phyloP scores from a whole-genome alignment of 257 asterid genomes.

The Pogostemon cablin region DNA sequence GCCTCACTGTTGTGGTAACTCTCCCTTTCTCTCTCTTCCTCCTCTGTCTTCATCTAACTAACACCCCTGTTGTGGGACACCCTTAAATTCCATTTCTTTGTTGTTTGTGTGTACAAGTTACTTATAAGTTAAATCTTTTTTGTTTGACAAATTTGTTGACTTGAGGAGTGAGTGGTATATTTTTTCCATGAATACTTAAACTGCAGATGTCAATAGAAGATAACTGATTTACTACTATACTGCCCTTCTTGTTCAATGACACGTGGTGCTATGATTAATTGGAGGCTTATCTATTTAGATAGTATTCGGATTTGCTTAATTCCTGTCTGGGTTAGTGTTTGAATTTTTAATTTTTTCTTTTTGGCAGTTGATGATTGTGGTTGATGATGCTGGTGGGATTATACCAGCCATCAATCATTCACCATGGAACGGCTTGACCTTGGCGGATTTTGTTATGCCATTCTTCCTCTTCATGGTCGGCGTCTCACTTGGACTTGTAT shows the following conservation, averaged over 20 bases:
- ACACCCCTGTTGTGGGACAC: neutral
- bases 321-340: neutral
- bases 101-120: constrained; percentile 4
- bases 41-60: neutral
- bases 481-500: constrained; percentile 66
- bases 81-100: neutral
- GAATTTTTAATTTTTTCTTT: constrained; percentile 3
- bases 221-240: neutral
- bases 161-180: no score
- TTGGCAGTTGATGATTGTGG: constrained; percentile 69
- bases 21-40: neutral
- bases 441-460: constrained; percentile 81
- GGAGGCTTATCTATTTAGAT: neutral
- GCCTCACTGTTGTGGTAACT: constrained; percentile 56
- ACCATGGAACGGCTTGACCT: constrained; percentile 75
- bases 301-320: neutral
- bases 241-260: neutral
- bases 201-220: no score
- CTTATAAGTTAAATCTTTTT: no score
- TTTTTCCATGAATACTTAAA: no score
- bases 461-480: constrained; percentile 83
- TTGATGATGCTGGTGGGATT: constrained; percentile 67
- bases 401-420: constrained; percentile 72
- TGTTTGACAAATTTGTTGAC: no score
- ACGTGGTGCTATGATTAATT: neutral